Evolutionary conservation across 2,329 filamentous ascomycete species (phyloP).

Genomic region (Colletotrichum sp.): DNA sequence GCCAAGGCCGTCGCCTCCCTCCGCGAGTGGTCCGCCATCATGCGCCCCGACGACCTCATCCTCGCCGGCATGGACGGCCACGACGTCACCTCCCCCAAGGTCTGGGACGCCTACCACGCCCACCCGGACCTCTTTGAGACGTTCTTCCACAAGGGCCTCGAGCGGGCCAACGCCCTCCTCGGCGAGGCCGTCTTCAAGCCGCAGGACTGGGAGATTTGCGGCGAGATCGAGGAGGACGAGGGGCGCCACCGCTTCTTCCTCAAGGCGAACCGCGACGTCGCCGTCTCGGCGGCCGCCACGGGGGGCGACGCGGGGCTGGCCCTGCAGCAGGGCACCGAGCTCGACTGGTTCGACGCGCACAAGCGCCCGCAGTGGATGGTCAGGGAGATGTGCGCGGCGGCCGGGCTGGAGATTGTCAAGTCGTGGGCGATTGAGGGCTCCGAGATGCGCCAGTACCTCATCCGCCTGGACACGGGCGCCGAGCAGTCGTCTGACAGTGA

Average conservation of each 20-base stretch:
- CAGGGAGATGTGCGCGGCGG: constrained; percentile 40
- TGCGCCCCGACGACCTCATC: constrained; percentile 38
- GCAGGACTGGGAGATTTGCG: constrained; percentile 42
- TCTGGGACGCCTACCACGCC: constrained; percentile 45
- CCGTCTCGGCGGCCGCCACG: constrained; percentile 16
- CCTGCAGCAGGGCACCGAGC: constrained; percentile 36
- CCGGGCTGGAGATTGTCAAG: constrained; percentile 38
- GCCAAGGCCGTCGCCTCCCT: constrained; percentile 36
- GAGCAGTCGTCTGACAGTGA: constrained; percentile 36
- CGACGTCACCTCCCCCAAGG: constrained; percentile 37
- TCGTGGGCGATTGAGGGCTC: constrained; percentile 41
- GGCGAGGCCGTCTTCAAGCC: constrained; percentile 38
- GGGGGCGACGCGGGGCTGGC: constrained; percentile 20
- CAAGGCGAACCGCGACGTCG: constrained; percentile 37
- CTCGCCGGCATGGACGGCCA: constrained; percentile 48
- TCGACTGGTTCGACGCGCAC: constrained; percentile 50
- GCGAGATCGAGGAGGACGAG: constrained; percentile 37
- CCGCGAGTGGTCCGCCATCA: constrained; percentile 37
- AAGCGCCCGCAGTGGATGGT: constrained; percentile 33
- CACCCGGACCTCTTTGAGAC: constrained; percentile 36
- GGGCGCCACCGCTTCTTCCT: constrained; percentile 45
- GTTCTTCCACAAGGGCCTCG: constrained; percentile 45
- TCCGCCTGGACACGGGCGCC: constrained; percentile 31
- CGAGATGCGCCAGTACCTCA: constrained; percentile 42
- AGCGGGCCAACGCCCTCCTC: constrained; percentile 38